Base-by-base conservation (phyloP, 257 asterid genomes). In the Thymus quinquecostatus region DNA sequence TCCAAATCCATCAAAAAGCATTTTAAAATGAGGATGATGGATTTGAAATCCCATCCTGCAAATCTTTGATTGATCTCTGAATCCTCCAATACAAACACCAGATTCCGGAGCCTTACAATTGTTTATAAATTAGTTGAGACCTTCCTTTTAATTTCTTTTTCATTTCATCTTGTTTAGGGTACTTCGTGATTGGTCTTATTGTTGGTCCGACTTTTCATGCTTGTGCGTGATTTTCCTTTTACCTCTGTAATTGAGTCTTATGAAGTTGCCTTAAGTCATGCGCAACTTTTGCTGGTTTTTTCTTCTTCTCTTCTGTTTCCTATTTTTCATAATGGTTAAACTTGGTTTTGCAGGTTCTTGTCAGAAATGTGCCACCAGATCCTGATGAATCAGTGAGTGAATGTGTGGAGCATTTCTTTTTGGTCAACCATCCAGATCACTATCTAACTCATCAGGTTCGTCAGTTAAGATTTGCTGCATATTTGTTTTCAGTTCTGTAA, bases 401-500 rank as follows among this genome's bases (percentile, higher is more conserved):
- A 75, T 85, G 86, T 13, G 98, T 90, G 79, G 96, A 89, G 81
- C 97, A 93, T 68, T 93, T 91, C 82, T 93, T 93, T 82, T 80
- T 93, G 92, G 97, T 93, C 86, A 91, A 93, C 89, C 97, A 93
- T 83, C 91, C 93, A 40, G 88, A 93, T 82, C 81, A 89, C 60
- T 93, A 89, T 82, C 85, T 89, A 77, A 85, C 97, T 78, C 89
- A 93, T 84, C 97, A 91, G 98, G 96, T 90, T 54, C 53, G 70
- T 38, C 70, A 60, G 12, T 55, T 2, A 32, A 70, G 30, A 70
- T 69, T 63, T 48, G 10, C 62, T 68, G 30, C 33, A 29, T 36
- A 13, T 73, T n/a, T 50, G 34, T 69, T 6, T 67, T 41, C 55
- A 56, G 47, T 33, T 64, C 48, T 33, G 51, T 56, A 66, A 21